Conservation (phyloP, 2,329 filamentous ascomycete species). For the Ophiostoma novo-ulmi region DNA sequence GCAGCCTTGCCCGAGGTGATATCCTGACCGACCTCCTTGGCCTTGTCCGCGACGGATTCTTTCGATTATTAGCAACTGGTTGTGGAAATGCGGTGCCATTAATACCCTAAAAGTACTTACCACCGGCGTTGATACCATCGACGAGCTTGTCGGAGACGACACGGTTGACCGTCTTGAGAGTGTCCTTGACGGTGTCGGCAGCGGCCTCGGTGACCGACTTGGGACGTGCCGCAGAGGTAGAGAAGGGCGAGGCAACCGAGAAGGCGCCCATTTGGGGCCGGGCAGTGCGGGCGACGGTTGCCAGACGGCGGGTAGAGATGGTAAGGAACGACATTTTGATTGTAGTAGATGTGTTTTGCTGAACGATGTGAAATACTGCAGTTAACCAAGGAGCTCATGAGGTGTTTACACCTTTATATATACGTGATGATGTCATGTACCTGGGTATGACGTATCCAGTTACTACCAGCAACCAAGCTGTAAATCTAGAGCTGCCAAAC, state of each 20-base stretch:
- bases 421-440: constrained; percentile 15
- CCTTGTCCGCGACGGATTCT: constrained; percentile 42
- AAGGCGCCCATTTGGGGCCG: neutral
- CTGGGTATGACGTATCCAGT: constrained; percentile 15
- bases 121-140: constrained; percentile 54
- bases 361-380: neutral
- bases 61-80: neutral
- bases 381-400: neutral
- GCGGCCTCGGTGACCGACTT: constrained; percentile 42
- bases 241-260: constrained; percentile 38
- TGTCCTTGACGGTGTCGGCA: constrained; percentile 48
- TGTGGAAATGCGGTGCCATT: too few relatives aligned
- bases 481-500: neutral
- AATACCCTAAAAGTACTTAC: constrained; percentile 39
- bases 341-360: neutral
- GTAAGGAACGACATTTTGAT: constrained; percentile 9
- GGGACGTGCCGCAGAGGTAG: constrained; percentile 40
- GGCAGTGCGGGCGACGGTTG: neutral
- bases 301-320: constrained; percentile 6
- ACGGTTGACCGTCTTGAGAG: constrained; percentile 54
- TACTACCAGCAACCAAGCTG: neutral
- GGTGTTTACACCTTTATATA: neutral
- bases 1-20: constrained; percentile 31
- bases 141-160: constrained; percentile 57
- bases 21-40: constrained; percentile 43